A percentile compares a stretch with the other conserved stretches of the same genome.
These are phyloP conservation scores for Citrus trifoliata DNA, from an alignment of 345 rosid genomes.

Conservation along the genomic window DNA sequence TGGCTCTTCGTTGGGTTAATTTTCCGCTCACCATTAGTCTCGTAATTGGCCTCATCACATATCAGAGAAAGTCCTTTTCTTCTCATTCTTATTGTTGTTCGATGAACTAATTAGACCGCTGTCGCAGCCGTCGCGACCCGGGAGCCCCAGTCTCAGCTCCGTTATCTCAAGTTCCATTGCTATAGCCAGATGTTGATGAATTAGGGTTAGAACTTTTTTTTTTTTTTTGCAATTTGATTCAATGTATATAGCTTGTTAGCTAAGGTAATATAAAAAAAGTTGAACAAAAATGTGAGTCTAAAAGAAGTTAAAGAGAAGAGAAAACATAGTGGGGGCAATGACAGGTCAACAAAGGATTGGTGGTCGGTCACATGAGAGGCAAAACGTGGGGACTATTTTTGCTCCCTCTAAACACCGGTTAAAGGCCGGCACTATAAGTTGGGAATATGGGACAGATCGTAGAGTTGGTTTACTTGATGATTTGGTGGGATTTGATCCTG, in stretches of 20 bases:
- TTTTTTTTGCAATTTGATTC: too few relatives aligned
- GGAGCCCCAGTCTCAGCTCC: slow-evolving; percentile 83
- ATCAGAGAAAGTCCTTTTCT: slow-evolving; percentile 38
- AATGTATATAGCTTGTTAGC: too few relatives aligned
- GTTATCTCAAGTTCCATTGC: slow-evolving; percentile 64
- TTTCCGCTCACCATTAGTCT: slow-evolving; percentile 26
- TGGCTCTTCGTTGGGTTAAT: slow-evolving; percentile 39
- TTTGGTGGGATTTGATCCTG: slow-evolving; percentile 31
- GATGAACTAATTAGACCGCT: background rate
- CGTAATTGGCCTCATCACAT: slow-evolving; percentile 23
- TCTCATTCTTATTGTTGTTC: slow-evolving; percentile 11
- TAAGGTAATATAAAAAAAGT: too few relatives aligned
- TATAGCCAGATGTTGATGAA: too few relatives aligned
- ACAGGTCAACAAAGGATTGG: slow-evolving; percentile 40
- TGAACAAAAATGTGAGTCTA: too few relatives aligned
- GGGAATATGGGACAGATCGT: slow-evolving; percentile 44
- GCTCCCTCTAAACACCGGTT: slow-evolving; percentile 24
- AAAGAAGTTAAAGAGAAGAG: background rate
- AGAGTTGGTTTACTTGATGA: slow-evolving; percentile 22
- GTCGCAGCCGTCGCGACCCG: slow-evolving; percentile 26
- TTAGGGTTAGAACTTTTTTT: too few relatives aligned
- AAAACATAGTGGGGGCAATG: slow-evolving; percentile 40
- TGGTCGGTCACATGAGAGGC: slow-evolving; percentile 83
- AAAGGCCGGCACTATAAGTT: slow-evolving; percentile 42
- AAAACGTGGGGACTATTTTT: slow-evolving; percentile 38